A percentile compares a stretch with the other conserved stretches of the same genome.
Conservation (phyloP, 2,329 filamentous ascomycete genomes). For the Pseudocercospora vitis region DNA sequence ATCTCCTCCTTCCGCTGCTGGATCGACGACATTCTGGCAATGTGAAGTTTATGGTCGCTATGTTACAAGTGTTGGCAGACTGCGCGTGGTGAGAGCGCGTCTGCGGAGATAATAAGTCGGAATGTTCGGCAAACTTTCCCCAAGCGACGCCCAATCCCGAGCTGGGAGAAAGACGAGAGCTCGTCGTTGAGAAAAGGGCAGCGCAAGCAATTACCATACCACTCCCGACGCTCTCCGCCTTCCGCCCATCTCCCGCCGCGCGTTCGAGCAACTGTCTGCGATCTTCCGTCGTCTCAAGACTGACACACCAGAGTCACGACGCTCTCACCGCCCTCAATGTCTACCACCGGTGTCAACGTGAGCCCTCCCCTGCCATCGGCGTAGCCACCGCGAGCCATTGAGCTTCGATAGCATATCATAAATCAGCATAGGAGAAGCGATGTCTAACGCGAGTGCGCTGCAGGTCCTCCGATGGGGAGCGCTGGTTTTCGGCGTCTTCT, state of each 20-base stretch:
- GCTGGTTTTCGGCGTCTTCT: conserved; percentile 86
- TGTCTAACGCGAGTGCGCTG: conserved; percentile 4
- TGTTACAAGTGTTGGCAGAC: neutral
- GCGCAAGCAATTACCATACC: neutral
- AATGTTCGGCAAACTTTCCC: neutral
- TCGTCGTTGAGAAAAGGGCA: neutral
- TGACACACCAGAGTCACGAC: neutral
- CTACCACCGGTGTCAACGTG: conserved; percentile 56
- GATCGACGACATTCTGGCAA: conserved; percentile 34
- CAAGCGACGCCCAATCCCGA: no score
- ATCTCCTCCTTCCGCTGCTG: conserved; percentile 92
- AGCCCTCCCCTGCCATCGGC: conserved; percentile 40
- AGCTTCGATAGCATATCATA: neutral
- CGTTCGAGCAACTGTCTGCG: neutral
- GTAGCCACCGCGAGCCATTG: conserved; percentile 11
- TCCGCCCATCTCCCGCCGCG: conserved; percentile 6
- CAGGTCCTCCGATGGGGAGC: conserved; percentile 97
- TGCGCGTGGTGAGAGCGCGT: neutral
- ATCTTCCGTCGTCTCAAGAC: neutral
- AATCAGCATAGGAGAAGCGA: neutral
- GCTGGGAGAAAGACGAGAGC: neutral
- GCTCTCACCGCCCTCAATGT: conserved; percentile 34
- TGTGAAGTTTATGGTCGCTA: neutral
- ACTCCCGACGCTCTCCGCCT: neutral
- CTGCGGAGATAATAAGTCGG: neutral